Evolutionary conservation across 2,329 filamentous ascomycete species (phyloP), one percentile per base, ranked within the genome.

Genomic region (Claviceps sp.): DNA sequence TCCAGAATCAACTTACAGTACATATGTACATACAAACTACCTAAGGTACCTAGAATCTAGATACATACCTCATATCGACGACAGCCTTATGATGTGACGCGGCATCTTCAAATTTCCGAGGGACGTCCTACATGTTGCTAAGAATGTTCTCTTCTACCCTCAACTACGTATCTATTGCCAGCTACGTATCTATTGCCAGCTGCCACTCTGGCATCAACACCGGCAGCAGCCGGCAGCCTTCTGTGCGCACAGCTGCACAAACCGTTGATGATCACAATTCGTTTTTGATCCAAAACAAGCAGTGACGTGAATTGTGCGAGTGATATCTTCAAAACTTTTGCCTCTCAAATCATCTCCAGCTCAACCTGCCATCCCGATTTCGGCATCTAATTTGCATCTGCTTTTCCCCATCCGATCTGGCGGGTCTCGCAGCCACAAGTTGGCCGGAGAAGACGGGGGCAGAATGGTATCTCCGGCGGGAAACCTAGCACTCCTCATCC

Each of bases 401-500:
- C 20, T 44, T 34, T 34, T 34, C 30, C 30, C 9, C 30, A 34
- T 34, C 9, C 30, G 9, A 9, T 11, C 30, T 4, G 30, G 36
- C 37, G n/a, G 47, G 36, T 48, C 20, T 20, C 18, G 2, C 48
- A 40, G 18, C 30, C 48, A 45, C 41, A 40, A 22, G 14, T 30
- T 26, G 24, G 14, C 18, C 5, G 4, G 16, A 37, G 18, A 41
- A 34, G 41, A 9, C 26, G 9, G 9, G 9, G 9, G 16, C 41
- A 42, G 40, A 36, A 58, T 57, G 52, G 42, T 51, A 41, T 50
- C 52, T 40, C 50, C 56, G 2, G 53, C 38, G 26, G 57, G 55
- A 24, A 54, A 53, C 5, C 62, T 70, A 7, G 67, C 64, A 24
- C 54, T 69, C 46, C 50, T 68, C 4, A 43, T 70, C 26, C 51